These are phyloP conservation scores for Apophysomyces trapeziformis DNA, from an alignment of 371 early-diverging fungal species.

Conservation along the genomic window DNA sequence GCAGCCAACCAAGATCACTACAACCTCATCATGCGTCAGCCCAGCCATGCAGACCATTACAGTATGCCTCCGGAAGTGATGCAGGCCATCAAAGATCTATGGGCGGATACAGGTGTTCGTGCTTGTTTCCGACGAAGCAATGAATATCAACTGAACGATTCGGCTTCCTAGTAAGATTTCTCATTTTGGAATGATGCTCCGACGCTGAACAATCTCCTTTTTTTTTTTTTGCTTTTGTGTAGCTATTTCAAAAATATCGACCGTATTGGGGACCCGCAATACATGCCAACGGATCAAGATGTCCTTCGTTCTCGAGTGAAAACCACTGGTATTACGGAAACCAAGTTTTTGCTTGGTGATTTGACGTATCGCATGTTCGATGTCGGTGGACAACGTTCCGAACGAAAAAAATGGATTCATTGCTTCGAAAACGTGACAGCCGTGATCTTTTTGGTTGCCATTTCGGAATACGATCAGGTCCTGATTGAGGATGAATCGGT, in stretches of 20 bases:
- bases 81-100: slow-evolving; percentile 70
- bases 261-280: slow-evolving; percentile 74
- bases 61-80: slow-evolving; percentile 61
- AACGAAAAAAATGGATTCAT: slow-evolving; percentile 95
- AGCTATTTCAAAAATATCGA: slow-evolving; percentile 89
- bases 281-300: slow-evolving; percentile 89
- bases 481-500: slow-evolving; percentile 93
- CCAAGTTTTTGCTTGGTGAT: slow-evolving; percentile 80
- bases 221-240: slow-evolving; percentile 13
- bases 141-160: slow-evolving; percentile 89
- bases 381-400: slow-evolving; percentile 92
- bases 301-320: slow-evolving; percentile 82
- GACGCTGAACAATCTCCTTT: background rate
- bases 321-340: slow-evolving; percentile 89
- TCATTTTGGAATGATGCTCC: background rate
- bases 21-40: slow-evolving; percentile 52
- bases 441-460: slow-evolving; percentile 89
- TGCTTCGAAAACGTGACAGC: slow-evolving; percentile 95
- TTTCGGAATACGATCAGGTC: slow-evolving; percentile 93
- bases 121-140: slow-evolving; percentile 70
- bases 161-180: slow-evolving; percentile 72
- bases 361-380: slow-evolving; percentile 91
- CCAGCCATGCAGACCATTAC: slow-evolving; percentile 73
- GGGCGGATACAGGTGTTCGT: slow-evolving; percentile 78
- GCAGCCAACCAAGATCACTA: slow-evolving; percentile 62